Conservation (phyloP, 441 rosid species). For the Biscutella laevigata region DNA sequence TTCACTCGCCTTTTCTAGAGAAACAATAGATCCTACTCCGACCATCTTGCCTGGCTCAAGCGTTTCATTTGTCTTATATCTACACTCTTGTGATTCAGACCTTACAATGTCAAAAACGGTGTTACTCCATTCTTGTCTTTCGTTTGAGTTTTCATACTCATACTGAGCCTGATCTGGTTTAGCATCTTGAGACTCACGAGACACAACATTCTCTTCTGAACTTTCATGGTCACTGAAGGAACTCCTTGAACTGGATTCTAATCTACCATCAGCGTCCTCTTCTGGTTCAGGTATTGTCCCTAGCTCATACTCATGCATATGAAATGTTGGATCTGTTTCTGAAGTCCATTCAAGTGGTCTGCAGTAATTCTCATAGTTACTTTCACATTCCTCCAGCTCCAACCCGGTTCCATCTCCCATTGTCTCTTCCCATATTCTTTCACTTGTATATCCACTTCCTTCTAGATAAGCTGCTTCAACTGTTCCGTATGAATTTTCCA, state of each 20-base stretch:
- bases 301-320: slow-evolving; percentile 8
- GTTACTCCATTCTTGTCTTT: slow-evolving; percentile 2
- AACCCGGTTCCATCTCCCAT: slow-evolving; percentile 16
- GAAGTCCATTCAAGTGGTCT: slow-evolving; percentile 16
- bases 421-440: slow-evolving; percentile 18
- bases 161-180: slow-evolving; percentile 2
- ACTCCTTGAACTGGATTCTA: slow-evolving; percentile 1
- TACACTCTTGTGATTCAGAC: slow-evolving; percentile 3
- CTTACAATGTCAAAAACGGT: slow-evolving; percentile 1
- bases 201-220: not conserved
- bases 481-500: not conserved
- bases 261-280: slow-evolving; percentile 2
- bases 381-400: slow-evolving; percentile 28
- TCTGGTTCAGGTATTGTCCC: slow-evolving; percentile 4
- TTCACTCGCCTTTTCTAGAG: not conserved
- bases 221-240: slow-evolving; percentile 12
- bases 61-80: slow-evolving; percentile 12
- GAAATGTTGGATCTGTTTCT: slow-evolving; percentile 4
- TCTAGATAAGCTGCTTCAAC: slow-evolving; percentile 6
- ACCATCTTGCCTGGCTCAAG: not conserved
- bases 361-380: slow-evolving; percentile 12
- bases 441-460: slow-evolving; percentile 1
- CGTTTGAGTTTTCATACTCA: slow-evolving; percentile 8
- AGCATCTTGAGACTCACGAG: not conserved
- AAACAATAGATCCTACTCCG: not conserved